Base-by-base conservation (phyloP, 495 filamentous ascomycete genomes). In the Rusavskia elegans region DNA sequence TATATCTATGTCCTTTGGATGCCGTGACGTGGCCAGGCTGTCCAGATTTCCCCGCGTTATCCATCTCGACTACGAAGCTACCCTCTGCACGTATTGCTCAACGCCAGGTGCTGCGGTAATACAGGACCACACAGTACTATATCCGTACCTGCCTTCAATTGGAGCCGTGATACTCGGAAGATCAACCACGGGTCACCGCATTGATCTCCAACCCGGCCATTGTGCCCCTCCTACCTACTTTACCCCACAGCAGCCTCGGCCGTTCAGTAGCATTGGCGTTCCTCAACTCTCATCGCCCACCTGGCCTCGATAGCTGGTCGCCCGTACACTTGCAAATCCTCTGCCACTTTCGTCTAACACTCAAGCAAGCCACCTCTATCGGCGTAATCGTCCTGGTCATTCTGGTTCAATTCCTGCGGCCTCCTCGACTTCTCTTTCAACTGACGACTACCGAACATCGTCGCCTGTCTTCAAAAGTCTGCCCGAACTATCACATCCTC, bases 191-290 rank as follows among this genome's bases (percentile, higher is more conserved):
- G 44, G 44, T 23, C 14, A 46, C 44, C 21, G 14, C 42, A 19
- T 25, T 29, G 13, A 51, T 17, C 36, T 37, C 48, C 50, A 27
- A 38, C 44, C 35, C 17, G 40, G 40, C 32, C 37, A 25, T 40
- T 51, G 48, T 45, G 35, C 48, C 48, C 48, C 48, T 50, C 45
- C 38, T 30, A n/a, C 32, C 32, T 5, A 35, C 32, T 14, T 35
- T 10, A 35, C n/a, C 38, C 48, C 48, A 50, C 57, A 51, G 48
- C 7, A 48, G 32, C 32, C 49, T 45, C 41, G 50, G 52, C n/a
- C 37, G 23, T 50, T 55, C 55, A 53, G 59, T 55, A 61, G 39
- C 55, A 57, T 57, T 59, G 57, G 57, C 59, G 54, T 40, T 32
- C 52, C 49, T 52, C 52, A 48, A 45, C 21, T 50, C 49, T 45